These are phyloP conservation scores for Prunus fruticosa DNA, from an alignment of 306 rosid genomes.

Conservation along the genomic window DNA sequence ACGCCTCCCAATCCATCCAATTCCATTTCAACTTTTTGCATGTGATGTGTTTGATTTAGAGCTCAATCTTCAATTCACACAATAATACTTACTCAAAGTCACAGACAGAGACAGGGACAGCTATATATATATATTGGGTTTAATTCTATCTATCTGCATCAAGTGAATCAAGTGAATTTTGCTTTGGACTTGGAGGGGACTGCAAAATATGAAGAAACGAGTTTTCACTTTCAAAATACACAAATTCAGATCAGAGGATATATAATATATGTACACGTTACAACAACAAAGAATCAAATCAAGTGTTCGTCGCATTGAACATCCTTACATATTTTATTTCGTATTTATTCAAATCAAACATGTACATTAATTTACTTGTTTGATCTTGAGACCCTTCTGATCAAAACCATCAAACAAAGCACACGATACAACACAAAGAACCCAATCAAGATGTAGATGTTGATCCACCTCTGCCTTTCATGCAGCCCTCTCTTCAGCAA, in stretches of 20 bases:
- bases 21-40: not conserved
- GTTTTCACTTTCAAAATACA: not conserved
- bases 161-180: not conserved
- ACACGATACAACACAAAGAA: conserved; percentile 76
- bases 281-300: too few species aligned
- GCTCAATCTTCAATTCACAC: not conserved
- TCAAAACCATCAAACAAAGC: conserved; percentile 73
- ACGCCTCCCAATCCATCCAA: not conserved
- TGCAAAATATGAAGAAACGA: not conserved
- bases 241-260: too few species aligned
- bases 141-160: not conserved
- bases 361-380: conserved; percentile 21
- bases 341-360: not conserved
- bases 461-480: conserved; percentile 65
- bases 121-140: not conserved
- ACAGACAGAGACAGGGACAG: not conserved
- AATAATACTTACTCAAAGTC: not conserved
- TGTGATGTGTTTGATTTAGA: not conserved
- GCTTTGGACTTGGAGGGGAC: not conserved
- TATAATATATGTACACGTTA: too few species aligned
- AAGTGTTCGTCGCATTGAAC: too few species aligned
- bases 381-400: conserved; percentile 81
- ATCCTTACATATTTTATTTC: not conserved
- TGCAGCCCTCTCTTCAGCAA: conserved; percentile 59
- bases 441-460: conserved; percentile 67